Base-by-base conservation (phyloP, 306 rosid genomes). In the Rubus idaeus region DNA sequence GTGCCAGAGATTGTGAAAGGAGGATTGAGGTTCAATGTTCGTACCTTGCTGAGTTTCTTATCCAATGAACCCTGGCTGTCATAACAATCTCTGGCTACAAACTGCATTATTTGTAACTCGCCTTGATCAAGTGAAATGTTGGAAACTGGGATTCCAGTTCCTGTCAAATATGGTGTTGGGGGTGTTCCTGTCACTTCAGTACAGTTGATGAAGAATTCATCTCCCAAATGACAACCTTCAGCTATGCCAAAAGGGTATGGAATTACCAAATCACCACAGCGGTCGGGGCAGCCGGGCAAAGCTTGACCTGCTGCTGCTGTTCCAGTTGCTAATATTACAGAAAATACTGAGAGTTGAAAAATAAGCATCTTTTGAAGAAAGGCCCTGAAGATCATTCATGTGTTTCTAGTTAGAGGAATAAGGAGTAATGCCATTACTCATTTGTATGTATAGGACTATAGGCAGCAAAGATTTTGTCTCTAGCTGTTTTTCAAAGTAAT, bases 231-330 rank as follows among this genome's bases (percentile, higher is more conserved):
- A 52, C 78, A 79, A 2, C 68, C 78, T 5, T 64, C 3, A 21
- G 67, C 12, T 35, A 64, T 39, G 56, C 83, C 83, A 66, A 79
- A 79, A 10, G 83, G 83, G 14, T 73, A 79, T n/a, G 83, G 83
- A 55, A 73, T 52, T 1, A 6, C 4, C 37, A 72, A 21, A 50
- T 72, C 47, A 0, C 78, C 83, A 16, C 83, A 79, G 37, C 17
- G 30, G 18, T 53, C 8, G 1, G 57, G 74, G 68, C 83, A 79
- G 50, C 68, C 60, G 0, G 78, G 78, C 71, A 75, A 62, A 41
- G 76, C 67, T 73, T 73, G 76, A 20, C 21, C 67, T 55, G 52
- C 76, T 73, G 67, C 76, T 51, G 53, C 3, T 71, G 13, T 51
- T 56, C 66, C 37, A n/a, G 21, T 5, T 20, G 53, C 7, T 7